A percentile compares a stretch with the other conserved stretches of the same genome.
These are phyloP conservation scores for Heritiera littoralis DNA, from an alignment of 345 rosid species.

Conservation along the genomic window DNA sequence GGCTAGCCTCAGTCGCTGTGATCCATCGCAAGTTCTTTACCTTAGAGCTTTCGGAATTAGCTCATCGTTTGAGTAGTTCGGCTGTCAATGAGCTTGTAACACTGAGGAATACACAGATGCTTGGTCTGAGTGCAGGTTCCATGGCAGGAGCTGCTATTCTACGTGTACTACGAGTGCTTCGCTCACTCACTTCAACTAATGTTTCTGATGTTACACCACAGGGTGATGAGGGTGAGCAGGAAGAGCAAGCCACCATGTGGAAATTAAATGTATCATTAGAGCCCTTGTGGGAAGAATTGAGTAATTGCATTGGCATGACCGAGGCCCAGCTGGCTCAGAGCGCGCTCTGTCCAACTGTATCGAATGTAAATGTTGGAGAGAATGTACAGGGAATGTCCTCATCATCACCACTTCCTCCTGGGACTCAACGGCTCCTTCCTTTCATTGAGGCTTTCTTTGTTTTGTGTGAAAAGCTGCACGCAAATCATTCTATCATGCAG, in stretches of 20 bases:
- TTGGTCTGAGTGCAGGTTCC: slow-evolving; percentile 81
- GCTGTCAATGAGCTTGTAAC: slow-evolving; percentile 80
- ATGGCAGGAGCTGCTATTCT: slow-evolving; percentile 94
- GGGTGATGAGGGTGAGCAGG: slow-evolving; percentile 53
- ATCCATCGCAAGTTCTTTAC: slow-evolving; percentile 69
- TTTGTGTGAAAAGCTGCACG: slow-evolving; percentile 86
- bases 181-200: slow-evolving; percentile 54
- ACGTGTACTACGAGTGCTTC: slow-evolving; percentile 86
- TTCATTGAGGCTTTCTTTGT: slow-evolving; percentile 97
- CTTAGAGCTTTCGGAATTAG: slow-evolving; percentile 68
- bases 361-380: slow-evolving; percentile 55
- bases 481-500: slow-evolving; percentile 48
- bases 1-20: slow-evolving; percentile 69
- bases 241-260: slow-evolving; percentile 74
- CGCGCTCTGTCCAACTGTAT: slow-evolving; percentile 38
- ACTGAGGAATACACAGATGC: slow-evolving; percentile 70
- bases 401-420: slow-evolving; percentile 84
- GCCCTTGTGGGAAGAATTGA: slow-evolving; percentile 91
- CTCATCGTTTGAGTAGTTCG: slow-evolving; percentile 74
- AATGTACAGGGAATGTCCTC: slow-evolving; percentile 60
- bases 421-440: slow-evolving; percentile 89
- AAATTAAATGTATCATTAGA: slow-evolving; percentile 71
- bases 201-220: slow-evolving; percentile 40
- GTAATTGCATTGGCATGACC: slow-evolving; percentile 81
- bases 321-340: slow-evolving; percentile 82